Percentiles rank a stretch among this genome's conserved stretches.
phyloP scores from a whole-genome alignment of 352 stramenopile species.

The Thraustochytrium sp. region DNA sequence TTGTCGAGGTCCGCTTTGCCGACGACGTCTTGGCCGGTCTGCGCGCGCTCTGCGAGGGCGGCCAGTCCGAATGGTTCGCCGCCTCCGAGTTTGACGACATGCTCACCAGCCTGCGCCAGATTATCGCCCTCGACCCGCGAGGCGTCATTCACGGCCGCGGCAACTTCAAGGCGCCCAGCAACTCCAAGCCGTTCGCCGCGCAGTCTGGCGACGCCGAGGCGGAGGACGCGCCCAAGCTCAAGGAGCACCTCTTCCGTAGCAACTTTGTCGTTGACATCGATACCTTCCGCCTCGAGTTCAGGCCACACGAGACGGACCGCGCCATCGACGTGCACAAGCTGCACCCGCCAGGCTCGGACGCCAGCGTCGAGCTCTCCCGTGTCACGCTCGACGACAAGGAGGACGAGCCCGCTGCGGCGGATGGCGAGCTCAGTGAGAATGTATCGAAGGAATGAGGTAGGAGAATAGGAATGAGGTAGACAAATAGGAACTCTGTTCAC shows the following conservation, averaged over 20 bases:
- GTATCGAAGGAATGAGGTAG: too few relatives aligned
- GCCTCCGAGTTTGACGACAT: slow-evolving; percentile 1
- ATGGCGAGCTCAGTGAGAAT: too few relatives aligned
- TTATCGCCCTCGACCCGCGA: slow-evolving; percentile 32
- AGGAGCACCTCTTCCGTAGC: slow-evolving; percentile 1
- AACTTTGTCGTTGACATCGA: slow-evolving; percentile 35
- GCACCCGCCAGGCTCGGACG: too few relatives aligned
- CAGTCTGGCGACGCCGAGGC: background rate
- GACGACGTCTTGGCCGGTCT: background rate
- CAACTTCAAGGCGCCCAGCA: background rate
- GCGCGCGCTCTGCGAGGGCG: background rate
- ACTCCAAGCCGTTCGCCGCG: background rate
- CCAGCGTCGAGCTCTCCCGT: too few relatives aligned
- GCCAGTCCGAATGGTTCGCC: slow-evolving; percentile 34
- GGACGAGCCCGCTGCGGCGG: too few relatives aligned
- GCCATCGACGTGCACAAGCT: background rate
- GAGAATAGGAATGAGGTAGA: too few relatives aligned
- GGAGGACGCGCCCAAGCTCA: background rate
- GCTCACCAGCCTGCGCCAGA: background rate
- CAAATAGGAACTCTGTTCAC: too few relatives aligned
- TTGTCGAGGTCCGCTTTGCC: background rate
- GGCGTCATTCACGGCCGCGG: slow-evolving; percentile 42
- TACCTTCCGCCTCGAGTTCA: slow-evolving; percentile 6
- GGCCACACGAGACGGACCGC: slow-evolving; percentile 15
- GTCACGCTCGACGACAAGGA: too few relatives aligned